Evolutionary conservation across 2,329 filamentous ascomycete species (phyloP), one percentile per base, ranked within the genome.

Genomic region (Arthroderma uncinatum): DNA sequence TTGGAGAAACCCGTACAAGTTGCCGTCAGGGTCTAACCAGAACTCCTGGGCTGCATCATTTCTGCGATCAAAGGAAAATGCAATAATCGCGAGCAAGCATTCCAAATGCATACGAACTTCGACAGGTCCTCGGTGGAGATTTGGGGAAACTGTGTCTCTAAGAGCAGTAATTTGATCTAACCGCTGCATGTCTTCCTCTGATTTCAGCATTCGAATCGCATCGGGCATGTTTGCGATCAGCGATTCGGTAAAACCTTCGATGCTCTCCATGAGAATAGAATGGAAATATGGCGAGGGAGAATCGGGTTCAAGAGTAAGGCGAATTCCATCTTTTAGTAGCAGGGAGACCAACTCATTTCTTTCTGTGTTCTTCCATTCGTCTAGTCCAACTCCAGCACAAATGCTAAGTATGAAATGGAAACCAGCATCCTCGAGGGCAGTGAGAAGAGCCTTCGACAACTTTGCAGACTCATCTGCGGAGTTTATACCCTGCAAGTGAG

Each of bases 211-310:
- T 56, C 92, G 84, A 47, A 98, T 79, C 2, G 93, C 86, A 72
- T 97, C 91, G 0, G 93, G 93, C 75, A 97, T 86, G 66, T 98
- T 95, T 0, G 89, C 88, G 63, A 98, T 94, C 68, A 95, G 94
- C 4, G 87, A 86, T 67, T 97, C 92, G 6, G 92, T 83, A 66
- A 97, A 95, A 0, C 81, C 80, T 68, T 97, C 92, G 8, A 97
- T 73, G 66, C 91, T 87, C 58, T 85, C 80, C 82, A 92, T 89
- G 28, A 95, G 73, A 21, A 86, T 76, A 5, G 77, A 68, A 61
- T 87, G 85, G 67, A 97, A 89, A 62, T 84, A 84, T 5, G 79
- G 76, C 2, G 87, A 84, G 57, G 91, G 88, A 1, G 80, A 75
- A 7, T 86, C 76, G 0, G 82, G 77, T 40, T 95, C 89, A 0